Conservation (phyloP, 2,329 filamentous ascomycete genomes). For the Pestalotiopsis fici region DNA sequence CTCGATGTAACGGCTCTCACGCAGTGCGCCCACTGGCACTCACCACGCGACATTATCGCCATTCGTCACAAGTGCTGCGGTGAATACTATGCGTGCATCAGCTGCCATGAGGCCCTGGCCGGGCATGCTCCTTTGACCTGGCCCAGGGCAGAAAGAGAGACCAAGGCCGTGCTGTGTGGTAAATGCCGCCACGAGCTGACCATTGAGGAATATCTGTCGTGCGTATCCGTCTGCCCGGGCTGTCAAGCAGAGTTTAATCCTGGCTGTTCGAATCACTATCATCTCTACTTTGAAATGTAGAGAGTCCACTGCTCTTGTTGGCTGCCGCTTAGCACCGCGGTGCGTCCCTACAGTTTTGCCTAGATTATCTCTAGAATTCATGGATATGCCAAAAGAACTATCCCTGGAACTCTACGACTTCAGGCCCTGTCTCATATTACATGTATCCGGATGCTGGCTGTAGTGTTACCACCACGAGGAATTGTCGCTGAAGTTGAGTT, state of each 20-base stretch:
- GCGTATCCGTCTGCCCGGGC: conserved; percentile 14
- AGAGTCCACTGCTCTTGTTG: neutral
- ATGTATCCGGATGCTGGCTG: too few relatives aligned
- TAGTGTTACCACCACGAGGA: too few relatives aligned
- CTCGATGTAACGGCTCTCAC: conserved; percentile 17
- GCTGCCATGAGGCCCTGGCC: conserved; percentile 20
- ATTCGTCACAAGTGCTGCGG: conserved; percentile 23
- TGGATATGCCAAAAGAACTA: too few relatives aligned
- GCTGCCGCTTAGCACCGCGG: too few relatives aligned
- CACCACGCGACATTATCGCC: conserved; percentile 21
- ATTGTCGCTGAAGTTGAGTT: too few relatives aligned
- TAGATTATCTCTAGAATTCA: too few relatives aligned
- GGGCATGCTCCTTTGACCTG: conserved; percentile 16
- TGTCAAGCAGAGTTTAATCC: conserved; percentile 22
- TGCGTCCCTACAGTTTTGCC: too few relatives aligned
- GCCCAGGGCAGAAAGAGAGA: conserved; percentile 13
- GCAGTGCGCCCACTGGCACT: conserved; percentile 23
- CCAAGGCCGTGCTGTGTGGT: conserved; percentile 20
- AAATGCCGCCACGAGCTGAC: conserved; percentile 18
- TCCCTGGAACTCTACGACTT: too few relatives aligned
- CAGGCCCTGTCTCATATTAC: too few relatives aligned
- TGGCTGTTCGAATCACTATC: conserved; percentile 20
- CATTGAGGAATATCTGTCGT: conserved; percentile 18
- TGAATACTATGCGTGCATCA: conserved; percentile 23
- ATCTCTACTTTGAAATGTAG: conserved; percentile 21